Evolutionary conservation across 2,329 filamentous ascomycete species (phyloP).

Genomic region (Botryotinia convoluta): DNA sequence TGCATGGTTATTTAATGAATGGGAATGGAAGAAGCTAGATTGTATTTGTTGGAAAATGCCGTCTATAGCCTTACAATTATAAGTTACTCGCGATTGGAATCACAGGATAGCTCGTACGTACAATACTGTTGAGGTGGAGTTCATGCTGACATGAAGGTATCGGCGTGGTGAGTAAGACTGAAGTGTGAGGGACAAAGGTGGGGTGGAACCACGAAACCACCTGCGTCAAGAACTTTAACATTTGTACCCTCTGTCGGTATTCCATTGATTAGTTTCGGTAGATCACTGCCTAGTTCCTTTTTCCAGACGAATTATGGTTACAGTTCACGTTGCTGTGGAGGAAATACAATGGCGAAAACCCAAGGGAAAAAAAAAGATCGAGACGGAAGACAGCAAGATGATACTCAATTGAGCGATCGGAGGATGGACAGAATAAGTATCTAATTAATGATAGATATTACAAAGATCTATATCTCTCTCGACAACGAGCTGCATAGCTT

Average conservation of each 20-base stretch:
- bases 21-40: not conserved
- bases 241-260: not conserved
- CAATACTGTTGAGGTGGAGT: no score
- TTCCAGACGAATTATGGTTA: not conserved
- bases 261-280: not conserved
- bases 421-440: not conserved
- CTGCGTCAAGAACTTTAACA: not conserved
- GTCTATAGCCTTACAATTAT: not conserved
- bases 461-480: no score
- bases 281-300: not conserved
- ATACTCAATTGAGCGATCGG: not conserved
- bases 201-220: not conserved
- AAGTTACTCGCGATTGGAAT: not conserved
- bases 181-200: not conserved
- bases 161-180: not conserved
- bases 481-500: not conserved
- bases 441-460: not conserved
- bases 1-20: conserved; percentile 17
- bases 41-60: not conserved
- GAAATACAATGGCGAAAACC: not conserved
- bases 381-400: not conserved
- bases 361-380: not conserved
- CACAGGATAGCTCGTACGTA: not conserved
- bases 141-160: not conserved
- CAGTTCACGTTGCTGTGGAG: not conserved